A percentile compares a stretch with the other conserved stretches of the same genome.
phyloP scores from a whole-genome alignment of 352 stramenopile genomes.

The Phytopythium delawarense region DNA sequence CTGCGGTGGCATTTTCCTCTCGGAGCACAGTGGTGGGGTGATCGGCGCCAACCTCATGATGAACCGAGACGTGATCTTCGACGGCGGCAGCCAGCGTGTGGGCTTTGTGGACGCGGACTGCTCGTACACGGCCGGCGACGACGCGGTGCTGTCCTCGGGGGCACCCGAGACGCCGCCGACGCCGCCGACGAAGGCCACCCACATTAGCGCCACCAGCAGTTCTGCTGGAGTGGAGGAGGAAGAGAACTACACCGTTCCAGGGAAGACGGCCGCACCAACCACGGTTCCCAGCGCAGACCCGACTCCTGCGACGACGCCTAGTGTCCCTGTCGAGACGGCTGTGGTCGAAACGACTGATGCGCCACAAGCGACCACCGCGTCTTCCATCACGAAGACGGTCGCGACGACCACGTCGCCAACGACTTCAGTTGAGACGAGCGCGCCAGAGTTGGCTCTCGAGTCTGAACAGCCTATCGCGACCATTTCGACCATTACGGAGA shows the following conservation, averaged over 20 bases:
- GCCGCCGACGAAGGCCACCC: conserved; percentile 6
- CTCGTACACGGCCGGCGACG: conserved; percentile 13
- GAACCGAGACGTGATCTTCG: conserved; percentile 80
- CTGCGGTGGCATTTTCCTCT: conserved; percentile 64
- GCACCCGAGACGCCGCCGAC: conserved; percentile 8
- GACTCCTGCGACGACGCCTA: conserved; percentile 1
- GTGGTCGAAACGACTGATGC: conserved; percentile 1
- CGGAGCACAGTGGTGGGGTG: conserved; percentile 62
- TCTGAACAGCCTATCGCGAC: conserved; percentile 11
- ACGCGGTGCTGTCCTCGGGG: conserved; percentile 4
- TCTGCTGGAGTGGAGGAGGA: conserved; percentile 11
- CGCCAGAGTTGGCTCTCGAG: neutral
- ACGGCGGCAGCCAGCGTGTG: conserved; percentile 61
- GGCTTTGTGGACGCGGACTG: conserved; percentile 78
- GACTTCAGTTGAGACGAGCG: conserved; percentile 6
- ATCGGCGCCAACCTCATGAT: conserved; percentile 85
- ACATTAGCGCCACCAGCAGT: conserved; percentile 6
- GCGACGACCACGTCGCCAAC: neutral
- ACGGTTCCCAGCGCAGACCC: neutral
- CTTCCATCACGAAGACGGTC: neutral
- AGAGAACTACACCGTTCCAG: conserved; percentile 5
- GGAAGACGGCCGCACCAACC: conserved; percentile 7
- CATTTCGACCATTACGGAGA: conserved; percentile 9
- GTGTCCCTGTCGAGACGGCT: neutral
- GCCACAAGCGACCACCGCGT: neutral